Evolutionary conservation across 1,284 basidiomycete genomes (phyloP).

Genomic region (Coniferiporia sulphurascens): DNA sequence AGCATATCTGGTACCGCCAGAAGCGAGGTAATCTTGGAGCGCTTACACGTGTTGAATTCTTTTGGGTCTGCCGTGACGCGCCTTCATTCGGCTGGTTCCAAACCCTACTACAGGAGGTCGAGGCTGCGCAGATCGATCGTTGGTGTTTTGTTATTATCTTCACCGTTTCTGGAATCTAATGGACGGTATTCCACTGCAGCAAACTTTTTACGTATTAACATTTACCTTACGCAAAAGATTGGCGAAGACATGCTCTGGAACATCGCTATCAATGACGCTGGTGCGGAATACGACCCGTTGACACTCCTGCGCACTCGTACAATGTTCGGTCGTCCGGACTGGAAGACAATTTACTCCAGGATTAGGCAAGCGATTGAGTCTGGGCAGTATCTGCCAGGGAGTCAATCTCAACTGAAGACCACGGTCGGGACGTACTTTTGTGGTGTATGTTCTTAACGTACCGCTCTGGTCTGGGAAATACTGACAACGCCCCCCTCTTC

Average conservation of each 20-base stretch:
- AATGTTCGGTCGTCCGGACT: slow-evolving; percentile 85
- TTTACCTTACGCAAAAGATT: slow-evolving; percentile 86
- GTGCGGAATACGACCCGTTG: slow-evolving; percentile 76
- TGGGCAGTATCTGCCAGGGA: slow-evolving; percentile 75
- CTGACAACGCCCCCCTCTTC: slow-evolving; percentile 1
- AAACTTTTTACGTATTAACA: slow-evolving; percentile 85
- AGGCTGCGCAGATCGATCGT: slow-evolving; percentile 81
- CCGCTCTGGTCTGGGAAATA: neutral
- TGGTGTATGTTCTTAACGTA: slow-evolving; percentile 36
- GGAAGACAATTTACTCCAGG: slow-evolving; percentile 70
- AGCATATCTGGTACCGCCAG: slow-evolving; percentile 91
- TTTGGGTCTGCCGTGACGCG: slow-evolving; percentile 86
- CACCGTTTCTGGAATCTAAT: neutral
- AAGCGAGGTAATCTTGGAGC: slow-evolving; percentile 68
- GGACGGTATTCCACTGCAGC: slow-evolving; percentile 38
- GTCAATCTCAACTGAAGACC: slow-evolving; percentile 71
- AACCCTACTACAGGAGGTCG: slow-evolving; percentile 76
- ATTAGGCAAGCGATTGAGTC: slow-evolving; percentile 71
- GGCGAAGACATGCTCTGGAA: slow-evolving; percentile 85
- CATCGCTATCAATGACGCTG: slow-evolving; percentile 82
- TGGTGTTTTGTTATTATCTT: slow-evolving; percentile 30
- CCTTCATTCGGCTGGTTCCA: slow-evolving; percentile 95
- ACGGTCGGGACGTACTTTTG: slow-evolving; percentile 86
- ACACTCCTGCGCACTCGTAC: slow-evolving; percentile 81
- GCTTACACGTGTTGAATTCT: slow-evolving; percentile 82